Percentiles rank a stretch among this genome's conserved stretches.
phyloP scores from a whole-genome alignment of 2,329 filamentous ascomycete species.

The Tolypocladium ophioglossoides region DNA sequence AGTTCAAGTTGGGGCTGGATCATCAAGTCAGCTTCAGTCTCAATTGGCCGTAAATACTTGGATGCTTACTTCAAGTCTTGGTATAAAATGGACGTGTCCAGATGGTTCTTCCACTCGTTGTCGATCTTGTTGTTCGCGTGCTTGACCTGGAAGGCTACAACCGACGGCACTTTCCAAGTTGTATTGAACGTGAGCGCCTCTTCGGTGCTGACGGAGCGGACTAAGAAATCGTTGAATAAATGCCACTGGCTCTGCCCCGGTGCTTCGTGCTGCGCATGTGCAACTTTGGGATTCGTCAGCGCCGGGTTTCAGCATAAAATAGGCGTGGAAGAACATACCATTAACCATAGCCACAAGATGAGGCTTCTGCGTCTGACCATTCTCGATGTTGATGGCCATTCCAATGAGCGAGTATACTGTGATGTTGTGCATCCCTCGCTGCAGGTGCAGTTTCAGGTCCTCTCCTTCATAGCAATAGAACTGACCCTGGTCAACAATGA shows the following conservation, averaged over 20 bases:
- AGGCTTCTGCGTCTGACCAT: constrained; percentile 72
- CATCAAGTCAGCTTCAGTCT: constrained; percentile 4
- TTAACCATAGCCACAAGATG: constrained; percentile 91
- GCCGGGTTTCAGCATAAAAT: background rate
- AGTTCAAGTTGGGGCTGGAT: constrained; percentile 24
- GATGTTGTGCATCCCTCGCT: constrained; percentile 70
- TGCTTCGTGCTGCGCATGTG: constrained; percentile 50
- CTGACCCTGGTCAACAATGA: constrained; percentile 83
- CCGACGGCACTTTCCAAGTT: constrained; percentile 84
- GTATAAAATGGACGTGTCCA: constrained; percentile 81
- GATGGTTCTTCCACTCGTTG: constrained; percentile 69
- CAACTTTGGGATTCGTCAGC: constrained; percentile 33
- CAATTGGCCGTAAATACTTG: background rate
- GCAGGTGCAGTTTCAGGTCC: constrained; percentile 70
- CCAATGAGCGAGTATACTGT: constrained; percentile 87
- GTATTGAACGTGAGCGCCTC: constrained; percentile 87
- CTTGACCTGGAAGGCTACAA: constrained; percentile 79
- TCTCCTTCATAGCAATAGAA: constrained; percentile 93
- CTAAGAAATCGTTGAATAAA: constrained; percentile 94
- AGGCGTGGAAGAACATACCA: constrained; percentile 33
- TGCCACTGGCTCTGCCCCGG: constrained; percentile 71
- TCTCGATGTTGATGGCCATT: constrained; percentile 81
- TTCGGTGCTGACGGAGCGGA: constrained; percentile 65
- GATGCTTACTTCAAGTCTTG: constrained; percentile 46
- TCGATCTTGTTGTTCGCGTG: constrained; percentile 73